Evolutionary conservation across 2,329 filamentous ascomycete genomes (phyloP), one percentile per base, ranked within the genome.

Genomic region (Fusarium newnesense): DNA sequence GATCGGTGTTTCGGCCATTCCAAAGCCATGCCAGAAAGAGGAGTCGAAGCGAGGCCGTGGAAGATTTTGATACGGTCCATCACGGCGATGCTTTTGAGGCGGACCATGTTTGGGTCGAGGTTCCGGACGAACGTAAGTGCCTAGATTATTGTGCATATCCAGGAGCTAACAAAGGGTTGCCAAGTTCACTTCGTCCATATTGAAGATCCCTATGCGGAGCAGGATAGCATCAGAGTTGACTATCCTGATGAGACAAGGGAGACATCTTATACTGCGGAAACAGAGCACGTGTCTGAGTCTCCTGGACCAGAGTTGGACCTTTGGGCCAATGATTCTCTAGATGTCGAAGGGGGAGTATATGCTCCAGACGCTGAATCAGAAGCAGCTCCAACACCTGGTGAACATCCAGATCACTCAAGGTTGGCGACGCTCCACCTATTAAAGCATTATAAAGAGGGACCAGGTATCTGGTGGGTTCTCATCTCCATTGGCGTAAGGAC

Each of bases 371-470:
- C 4, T 1, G 21, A 43, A 2, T 2, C 36, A n/a, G n/a, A n/a
- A n/a, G n/a, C n/a, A n/a, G n/a, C n/a, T 4, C 9, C 40, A 9
- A 2, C 10, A 4, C 26, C 18, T 9, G 9, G 7, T 7, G 28
- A 44, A 4, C 10, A 43, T 32, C 37, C 9, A 15, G 28, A 56
- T 1, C 36, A n/a, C 8, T 63, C 56, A 5, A 69, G 28, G 9
- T 7, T 69, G 7, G 65, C 57, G 18, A 52, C 72, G 2, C 32
- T 76, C 5, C 57, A 70, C 32, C 39, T 76, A 0, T 47, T 76
- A 7, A 59, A 73, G 0, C 74, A 76, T 30, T 77, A 76, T 16
- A 72, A 70, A n/a, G 61, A 77, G 24, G 75, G 75, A 0, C 75
- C 75, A 2, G 75, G 75, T 1, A 53, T 69, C 49, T 77, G 75